A percentile compares a stretch with the other conserved stretches of the same genome.
phyloP scores from a whole-genome alignment of 2,329 filamentous ascomycete species.

The Cordyceps militaris region DNA sequence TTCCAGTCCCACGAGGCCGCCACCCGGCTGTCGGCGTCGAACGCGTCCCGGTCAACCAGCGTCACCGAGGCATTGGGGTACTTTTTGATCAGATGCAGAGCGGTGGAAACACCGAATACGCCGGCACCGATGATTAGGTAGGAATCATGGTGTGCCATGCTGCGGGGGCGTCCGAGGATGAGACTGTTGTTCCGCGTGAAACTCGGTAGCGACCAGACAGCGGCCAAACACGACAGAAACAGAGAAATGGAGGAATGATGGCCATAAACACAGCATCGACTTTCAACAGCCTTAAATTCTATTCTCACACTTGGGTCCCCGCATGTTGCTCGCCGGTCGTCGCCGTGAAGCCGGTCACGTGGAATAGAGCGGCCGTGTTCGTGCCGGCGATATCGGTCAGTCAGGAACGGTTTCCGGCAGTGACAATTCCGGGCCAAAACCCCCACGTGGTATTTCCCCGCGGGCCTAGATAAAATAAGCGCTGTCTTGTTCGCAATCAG shows the following conservation, averaged over 20 bases:
- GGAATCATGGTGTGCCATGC: constrained; percentile 20
- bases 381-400: constrained; percentile 8
- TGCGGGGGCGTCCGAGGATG: background rate
- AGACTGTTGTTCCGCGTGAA: background rate
- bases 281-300: background rate
- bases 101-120: constrained; percentile 59
- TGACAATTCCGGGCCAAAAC: background rate
- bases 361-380: background rate
- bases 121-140: constrained; percentile 58
- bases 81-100: constrained; percentile 51
- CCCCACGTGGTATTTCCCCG: background rate
- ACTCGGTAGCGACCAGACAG: background rate
- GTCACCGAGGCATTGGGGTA: constrained; percentile 45
- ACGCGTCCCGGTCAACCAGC: constrained; percentile 50
- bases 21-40: constrained; percentile 38
- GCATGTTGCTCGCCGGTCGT: background rate
- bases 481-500: background rate
- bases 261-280: background rate
- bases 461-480: background rate
- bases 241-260: background rate
- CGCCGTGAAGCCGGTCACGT: constrained; percentile 12
- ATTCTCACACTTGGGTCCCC: background rate
- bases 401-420: constrained; percentile 1
- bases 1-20: constrained; percentile 69
- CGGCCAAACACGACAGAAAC: background rate